Percentiles rank a stretch among this genome's conserved stretches.
Evolutionary conservation across 2,329 filamentous ascomycete genomes (phyloP).

Genomic region (Cladophialophora psammophila): DNA sequence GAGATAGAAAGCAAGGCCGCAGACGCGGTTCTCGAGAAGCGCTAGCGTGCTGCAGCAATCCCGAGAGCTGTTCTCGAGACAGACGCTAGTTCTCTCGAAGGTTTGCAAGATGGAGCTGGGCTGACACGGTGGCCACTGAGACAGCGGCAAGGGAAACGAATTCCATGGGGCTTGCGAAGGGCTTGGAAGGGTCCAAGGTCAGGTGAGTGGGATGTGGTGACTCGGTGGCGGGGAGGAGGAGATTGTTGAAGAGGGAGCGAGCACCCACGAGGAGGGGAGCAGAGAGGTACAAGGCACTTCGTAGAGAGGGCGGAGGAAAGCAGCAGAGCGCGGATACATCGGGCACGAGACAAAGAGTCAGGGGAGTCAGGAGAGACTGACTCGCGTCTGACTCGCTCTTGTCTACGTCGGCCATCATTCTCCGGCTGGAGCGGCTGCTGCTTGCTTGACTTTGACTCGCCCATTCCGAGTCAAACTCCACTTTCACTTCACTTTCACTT

Average conservation of each 20-base stretch:
- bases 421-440: not conserved
- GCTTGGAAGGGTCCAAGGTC: not conserved
- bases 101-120: not conserved
- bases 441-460: not conserved
- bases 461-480: constrained; percentile 2
- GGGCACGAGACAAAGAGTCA: too few species aligned
- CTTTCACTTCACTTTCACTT: not conserved
- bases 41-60: constrained; percentile 14
- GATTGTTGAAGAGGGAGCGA: not conserved
- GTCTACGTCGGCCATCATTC: constrained; percentile 2
- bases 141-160: constrained; percentile 12
- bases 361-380: not conserved
- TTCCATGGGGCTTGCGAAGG: constrained; percentile 3
- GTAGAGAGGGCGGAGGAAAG: not conserved
- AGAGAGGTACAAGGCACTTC: too few species aligned
- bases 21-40: constrained; percentile 19
- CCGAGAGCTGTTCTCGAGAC: constrained; percentile 25
- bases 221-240: not conserved
- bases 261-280: not conserved
- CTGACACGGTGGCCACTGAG: constrained; percentile 5
- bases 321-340: too few species aligned
- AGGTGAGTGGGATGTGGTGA: constrained; percentile 10
- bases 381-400: not conserved
- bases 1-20: not conserved
- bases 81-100: not conserved